These are phyloP conservation scores for Cucurbita pepo DNA, from an alignment of 306 rosid species.

Conservation along the genomic window DNA sequence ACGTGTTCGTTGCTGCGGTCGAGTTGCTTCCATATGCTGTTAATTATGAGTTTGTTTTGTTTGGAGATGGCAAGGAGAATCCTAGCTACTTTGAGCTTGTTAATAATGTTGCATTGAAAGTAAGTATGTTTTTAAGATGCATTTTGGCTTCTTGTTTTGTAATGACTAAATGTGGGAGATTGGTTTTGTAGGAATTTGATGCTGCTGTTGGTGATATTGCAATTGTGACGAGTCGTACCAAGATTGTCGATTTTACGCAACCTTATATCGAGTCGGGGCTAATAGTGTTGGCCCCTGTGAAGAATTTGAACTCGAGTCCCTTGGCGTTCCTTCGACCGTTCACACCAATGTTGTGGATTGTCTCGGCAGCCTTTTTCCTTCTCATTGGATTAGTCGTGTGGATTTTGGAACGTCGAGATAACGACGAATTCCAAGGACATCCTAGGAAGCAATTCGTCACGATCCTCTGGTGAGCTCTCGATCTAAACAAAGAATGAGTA, in stretches of 20 bases:
- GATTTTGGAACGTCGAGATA: slow-evolving; percentile 30
- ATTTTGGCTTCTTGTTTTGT: not conserved
- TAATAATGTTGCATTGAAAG: slow-evolving; percentile 15
- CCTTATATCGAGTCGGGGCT: slow-evolving; percentile 37
- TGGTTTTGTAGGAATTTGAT: slow-evolving; percentile 24
- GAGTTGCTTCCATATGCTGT: slow-evolving; percentile 31
- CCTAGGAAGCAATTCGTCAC: slow-evolving; percentile 28
- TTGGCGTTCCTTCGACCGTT: slow-evolving; percentile 33
- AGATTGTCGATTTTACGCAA: slow-evolving; percentile 32
- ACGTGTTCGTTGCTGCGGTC: slow-evolving; percentile 32
- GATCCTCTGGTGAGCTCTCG: slow-evolving; percentile 18
- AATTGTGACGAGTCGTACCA: slow-evolving; percentile 32
- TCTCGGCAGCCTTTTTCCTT: slow-evolving; percentile 22
- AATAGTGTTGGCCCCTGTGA: slow-evolving; percentile 28
- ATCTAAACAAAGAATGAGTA: not conserved
- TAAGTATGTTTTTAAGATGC: slow-evolving; percentile 10
- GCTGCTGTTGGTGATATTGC: slow-evolving; percentile 42
- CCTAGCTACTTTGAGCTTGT: slow-evolving; percentile 30
- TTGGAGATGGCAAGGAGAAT: slow-evolving; percentile 34
- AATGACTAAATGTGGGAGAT: not conserved
- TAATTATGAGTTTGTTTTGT: slow-evolving; percentile 25
- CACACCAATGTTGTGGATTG: slow-evolving; percentile 28
- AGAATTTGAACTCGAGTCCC: slow-evolving; percentile 16
- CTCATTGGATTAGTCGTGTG: slow-evolving; percentile 31
- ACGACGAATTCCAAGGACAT: slow-evolving; percentile 35